Evolutionary conservation across 805 yeast genomes (phyloP).

Genomic region (Wickerhamiella musiphila): DNA sequence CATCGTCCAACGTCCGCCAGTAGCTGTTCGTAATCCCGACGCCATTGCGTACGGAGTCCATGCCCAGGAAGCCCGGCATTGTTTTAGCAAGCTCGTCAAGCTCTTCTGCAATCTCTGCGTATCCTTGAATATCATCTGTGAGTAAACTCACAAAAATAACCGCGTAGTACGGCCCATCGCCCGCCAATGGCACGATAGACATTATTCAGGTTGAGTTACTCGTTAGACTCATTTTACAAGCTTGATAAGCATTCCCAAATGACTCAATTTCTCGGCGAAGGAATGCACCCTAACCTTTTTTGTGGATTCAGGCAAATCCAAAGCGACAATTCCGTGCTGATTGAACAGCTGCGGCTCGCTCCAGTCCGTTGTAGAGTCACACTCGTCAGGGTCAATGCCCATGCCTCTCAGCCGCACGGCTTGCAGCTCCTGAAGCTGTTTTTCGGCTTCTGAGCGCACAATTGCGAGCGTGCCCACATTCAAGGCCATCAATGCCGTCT

Average conservation of each 20-base stretch:
- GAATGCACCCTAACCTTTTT: neutral
- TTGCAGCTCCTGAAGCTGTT: constrained; percentile 20
- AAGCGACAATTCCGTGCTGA: neutral
- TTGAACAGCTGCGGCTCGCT: neutral
- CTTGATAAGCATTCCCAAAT: neutral
- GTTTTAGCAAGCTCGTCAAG: neutral
- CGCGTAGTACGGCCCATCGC: neutral
- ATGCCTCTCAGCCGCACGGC: constrained; percentile 22
- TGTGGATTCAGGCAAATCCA: neutral
- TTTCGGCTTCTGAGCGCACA: constrained; percentile 34
- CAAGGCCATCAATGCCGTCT: constrained; percentile 33
- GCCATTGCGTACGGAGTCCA: constrained; percentile 1
- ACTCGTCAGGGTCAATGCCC: constrained; percentile 15
- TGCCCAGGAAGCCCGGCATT: constrained; percentile 1
- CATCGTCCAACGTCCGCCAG: constrained; percentile 2
- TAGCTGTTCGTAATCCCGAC: constrained; percentile 2
- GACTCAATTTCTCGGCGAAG: neutral
- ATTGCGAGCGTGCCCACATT: constrained; percentile 39
- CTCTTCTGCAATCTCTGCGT: constrained; percentile 3
- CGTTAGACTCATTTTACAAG: too few relatives aligned
- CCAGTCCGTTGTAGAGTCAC: neutral
- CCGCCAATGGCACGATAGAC: too few relatives aligned
- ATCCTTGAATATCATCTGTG: constrained; percentile 1
- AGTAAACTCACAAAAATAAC: constrained; percentile 2
- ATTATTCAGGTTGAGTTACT: too few relatives aligned